Conservation (phyloP, 2,329 filamentous ascomycete species). For the Fusarium aywerte region DNA sequence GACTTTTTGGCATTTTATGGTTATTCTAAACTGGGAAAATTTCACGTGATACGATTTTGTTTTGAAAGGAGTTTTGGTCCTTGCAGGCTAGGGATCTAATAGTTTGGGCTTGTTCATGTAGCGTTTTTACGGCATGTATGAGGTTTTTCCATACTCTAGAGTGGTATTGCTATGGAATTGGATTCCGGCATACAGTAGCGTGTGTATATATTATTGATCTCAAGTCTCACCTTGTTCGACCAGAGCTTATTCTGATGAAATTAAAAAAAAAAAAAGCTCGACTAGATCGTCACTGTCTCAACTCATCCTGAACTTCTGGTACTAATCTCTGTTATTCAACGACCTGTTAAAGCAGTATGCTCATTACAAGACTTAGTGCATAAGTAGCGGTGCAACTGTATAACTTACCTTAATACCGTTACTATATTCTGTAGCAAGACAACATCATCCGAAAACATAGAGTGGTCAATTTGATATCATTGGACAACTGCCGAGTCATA, state of each 20-base stretch:
- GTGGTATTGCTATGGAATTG: background rate
- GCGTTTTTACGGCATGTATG: background rate
- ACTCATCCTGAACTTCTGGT: no score
- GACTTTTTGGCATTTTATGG: background rate
- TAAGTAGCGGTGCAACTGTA: no score
- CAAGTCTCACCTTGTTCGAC: background rate
- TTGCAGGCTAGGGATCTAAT: background rate
- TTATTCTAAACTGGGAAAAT: background rate
- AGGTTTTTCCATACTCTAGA: background rate
- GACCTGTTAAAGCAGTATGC: background rate
- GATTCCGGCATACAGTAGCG: background rate
- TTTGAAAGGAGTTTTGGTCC: background rate
- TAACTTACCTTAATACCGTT: background rate
- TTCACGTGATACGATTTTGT: background rate
- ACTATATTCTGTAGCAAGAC: background rate
- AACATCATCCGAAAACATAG: background rate
- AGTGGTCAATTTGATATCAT: background rate
- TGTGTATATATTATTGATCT: background rate
- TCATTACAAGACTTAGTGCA: no score
- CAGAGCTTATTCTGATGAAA: background rate
- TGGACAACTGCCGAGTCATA: background rate
- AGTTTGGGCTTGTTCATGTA: background rate
- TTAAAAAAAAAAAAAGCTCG: background rate
- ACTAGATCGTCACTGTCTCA: background rate
- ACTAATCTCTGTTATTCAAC: background rate